Conservation (phyloP, 805 yeast species). For the Candida quercuum region DNA sequence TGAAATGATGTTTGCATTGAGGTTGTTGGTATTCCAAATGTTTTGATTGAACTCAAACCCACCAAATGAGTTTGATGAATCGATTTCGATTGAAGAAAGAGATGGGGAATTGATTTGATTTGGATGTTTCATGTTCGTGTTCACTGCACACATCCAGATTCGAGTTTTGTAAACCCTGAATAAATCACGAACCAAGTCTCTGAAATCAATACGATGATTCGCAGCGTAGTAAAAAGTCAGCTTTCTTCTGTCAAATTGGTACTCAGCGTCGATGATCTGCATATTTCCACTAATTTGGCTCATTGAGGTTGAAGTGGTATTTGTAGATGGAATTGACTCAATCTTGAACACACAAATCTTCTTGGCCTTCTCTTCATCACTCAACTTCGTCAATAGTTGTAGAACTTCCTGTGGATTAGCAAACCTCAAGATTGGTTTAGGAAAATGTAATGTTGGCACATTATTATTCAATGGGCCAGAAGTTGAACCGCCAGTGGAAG, state of each 20-base stretch:
- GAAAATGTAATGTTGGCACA: slow-evolving; percentile 33
- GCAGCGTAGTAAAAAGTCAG: slow-evolving; percentile 67
- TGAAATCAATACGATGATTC: slow-evolving; percentile 66
- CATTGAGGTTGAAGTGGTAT: slow-evolving; percentile 3
- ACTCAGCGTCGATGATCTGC: slow-evolving; percentile 71
- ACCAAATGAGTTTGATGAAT: slow-evolving; percentile 2
- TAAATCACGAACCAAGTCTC: slow-evolving; percentile 67
- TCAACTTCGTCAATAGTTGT: slow-evolving; percentile 55
- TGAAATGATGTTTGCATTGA: slow-evolving; percentile 1
- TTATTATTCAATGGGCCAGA: slow-evolving; percentile 1
- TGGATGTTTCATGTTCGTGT: no score
- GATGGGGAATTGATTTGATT: slow-evolving; percentile 4
- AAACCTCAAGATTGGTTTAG: slow-evolving; percentile 71
- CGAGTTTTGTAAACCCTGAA: slow-evolving; percentile 74
- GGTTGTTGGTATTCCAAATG: slow-evolving; percentile 5
- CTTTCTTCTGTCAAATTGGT: slow-evolving; percentile 76
- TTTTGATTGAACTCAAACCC: slow-evolving; percentile 10
- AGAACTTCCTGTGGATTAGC: slow-evolving; percentile 69
- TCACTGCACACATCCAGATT: slow-evolving; percentile 80
- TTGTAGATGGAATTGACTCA: slow-evolving; percentile 10
- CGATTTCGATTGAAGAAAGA: no score
- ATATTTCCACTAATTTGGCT: slow-evolving; percentile 23
- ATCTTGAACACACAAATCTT: slow-evolving; percentile 21
- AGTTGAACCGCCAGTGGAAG: background rate
- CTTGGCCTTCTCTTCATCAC: slow-evolving; percentile 66